These are phyloP conservation scores for Diaporthe humulicola DNA, from an alignment of 2,329 filamentous ascomycete genomes.

Conservation along the genomic window DNA sequence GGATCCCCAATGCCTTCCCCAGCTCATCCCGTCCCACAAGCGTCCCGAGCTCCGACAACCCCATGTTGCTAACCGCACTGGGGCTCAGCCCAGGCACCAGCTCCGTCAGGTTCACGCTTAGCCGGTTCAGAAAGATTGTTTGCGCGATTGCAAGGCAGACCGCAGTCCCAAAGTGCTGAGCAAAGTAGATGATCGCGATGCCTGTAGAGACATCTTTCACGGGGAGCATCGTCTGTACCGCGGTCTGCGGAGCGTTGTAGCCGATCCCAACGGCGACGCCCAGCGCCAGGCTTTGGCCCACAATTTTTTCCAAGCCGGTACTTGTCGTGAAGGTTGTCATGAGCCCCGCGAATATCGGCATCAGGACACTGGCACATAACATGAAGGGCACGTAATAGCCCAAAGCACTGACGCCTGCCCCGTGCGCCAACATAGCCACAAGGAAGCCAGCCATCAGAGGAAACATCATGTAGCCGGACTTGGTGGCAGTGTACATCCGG, in stretches of 20 bases:
- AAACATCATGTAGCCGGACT: conserved; percentile 52
- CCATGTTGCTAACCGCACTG: conserved; percentile 20
- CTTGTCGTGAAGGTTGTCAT: conserved; percentile 32
- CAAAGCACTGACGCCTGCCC: conserved; percentile 50
- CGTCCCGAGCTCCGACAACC: conserved; percentile 26
- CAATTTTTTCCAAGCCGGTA: neutral
- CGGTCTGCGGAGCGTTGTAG: conserved; percentile 36
- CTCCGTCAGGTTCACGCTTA: conserved; percentile 41
- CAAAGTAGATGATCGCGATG: conserved; percentile 42
- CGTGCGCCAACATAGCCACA: conserved; percentile 52
- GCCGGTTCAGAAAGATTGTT: conserved; percentile 51
- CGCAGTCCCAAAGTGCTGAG: conserved; percentile 57
- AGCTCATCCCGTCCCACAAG: conserved; percentile 32
- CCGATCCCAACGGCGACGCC: conserved; percentile 33
- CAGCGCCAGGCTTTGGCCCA: conserved; percentile 36
- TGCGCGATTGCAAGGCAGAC: conserved; percentile 56
- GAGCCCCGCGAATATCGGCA: conserved; percentile 36
- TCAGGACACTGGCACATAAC: conserved; percentile 22
- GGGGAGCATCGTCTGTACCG: conserved; percentile 35
- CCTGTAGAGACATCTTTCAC: conserved; percentile 6
- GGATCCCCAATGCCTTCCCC: conserved; percentile 14
- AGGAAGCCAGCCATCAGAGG: conserved; percentile 53
- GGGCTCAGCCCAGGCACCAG: conserved; percentile 27
- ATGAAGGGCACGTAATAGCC: conserved; percentile 39
- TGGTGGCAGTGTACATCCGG: conserved; percentile 47